Evolutionary conservation across 768 basidiomycete species (phyloP).

Genomic region (Russula sp.): DNA sequence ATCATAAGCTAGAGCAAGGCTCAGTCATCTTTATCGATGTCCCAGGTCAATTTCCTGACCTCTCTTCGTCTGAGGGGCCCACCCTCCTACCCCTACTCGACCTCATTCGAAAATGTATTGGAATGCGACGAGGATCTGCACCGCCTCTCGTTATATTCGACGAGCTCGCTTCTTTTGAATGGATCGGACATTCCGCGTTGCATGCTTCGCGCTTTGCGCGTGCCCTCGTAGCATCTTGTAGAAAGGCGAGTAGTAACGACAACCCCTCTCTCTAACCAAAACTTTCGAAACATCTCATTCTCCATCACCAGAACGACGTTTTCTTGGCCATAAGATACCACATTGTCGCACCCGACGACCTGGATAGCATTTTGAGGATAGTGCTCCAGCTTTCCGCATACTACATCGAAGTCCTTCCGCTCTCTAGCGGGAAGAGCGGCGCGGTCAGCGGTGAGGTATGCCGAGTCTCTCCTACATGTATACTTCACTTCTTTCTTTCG

Average conservation of each 20-base stretch:
- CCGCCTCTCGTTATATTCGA: constrained; percentile 56
- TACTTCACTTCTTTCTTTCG: not conserved
- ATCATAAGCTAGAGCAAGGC: constrained; percentile 12
- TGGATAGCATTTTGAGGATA: constrained; percentile 51
- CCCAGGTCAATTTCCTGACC: constrained; percentile 30
- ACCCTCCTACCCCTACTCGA: constrained; percentile 22
- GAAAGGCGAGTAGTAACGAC: constrained; percentile 35
- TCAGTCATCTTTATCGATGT: constrained; percentile 51
- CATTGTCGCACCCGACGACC: constrained; percentile 41
- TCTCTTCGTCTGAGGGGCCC: constrained; percentile 16
- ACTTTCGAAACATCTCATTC: not conserved
- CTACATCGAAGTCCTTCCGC: constrained; percentile 63
- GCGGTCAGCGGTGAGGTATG: constrained; percentile 70
- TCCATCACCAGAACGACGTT: constrained; percentile 37
- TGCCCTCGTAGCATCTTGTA: constrained; percentile 49
- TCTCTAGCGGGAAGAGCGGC: constrained; percentile 70
- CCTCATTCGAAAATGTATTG: constrained; percentile 9
- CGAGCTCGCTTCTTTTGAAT: constrained; percentile 58
- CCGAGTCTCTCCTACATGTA: not conserved
- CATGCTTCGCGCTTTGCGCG: constrained; percentile 54
- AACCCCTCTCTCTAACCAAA: too few species aligned
- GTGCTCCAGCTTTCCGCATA: constrained; percentile 58
- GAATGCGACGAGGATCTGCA: constrained; percentile 6
- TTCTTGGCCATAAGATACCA: constrained; percentile 63
- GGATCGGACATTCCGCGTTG: constrained; percentile 51